Evolutionary conservation across 495 filamentous ascomycete species (phyloP).

Genomic region (Tuber calosporum): DNA sequence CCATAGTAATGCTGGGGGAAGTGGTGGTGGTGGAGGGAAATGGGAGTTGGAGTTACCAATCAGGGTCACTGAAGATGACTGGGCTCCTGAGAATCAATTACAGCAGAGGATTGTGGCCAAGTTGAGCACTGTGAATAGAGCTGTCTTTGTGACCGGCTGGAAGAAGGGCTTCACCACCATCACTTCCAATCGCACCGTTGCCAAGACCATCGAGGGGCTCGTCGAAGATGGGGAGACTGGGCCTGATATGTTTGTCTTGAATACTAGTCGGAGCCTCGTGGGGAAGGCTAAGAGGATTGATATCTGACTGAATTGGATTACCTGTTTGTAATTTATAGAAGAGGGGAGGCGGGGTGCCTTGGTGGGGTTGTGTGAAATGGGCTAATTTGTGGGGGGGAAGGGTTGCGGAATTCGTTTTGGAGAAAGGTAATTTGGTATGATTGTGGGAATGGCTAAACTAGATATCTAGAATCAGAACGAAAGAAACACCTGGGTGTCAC

Average conservation of each 20-base stretch:
- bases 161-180: conserved; percentile 54
- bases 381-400: background rate
- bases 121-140: conserved; percentile 57
- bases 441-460: background rate
- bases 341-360: background rate
- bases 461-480: background rate
- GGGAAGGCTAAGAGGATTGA: conserved; percentile 54
- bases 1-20: background rate
- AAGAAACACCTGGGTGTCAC: background rate
- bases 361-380: background rate
- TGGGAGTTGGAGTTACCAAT: conserved; percentile 14
- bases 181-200: conserved; percentile 59
- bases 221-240: conserved; percentile 49
- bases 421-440: background rate
- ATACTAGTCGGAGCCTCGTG: conserved; percentile 58
- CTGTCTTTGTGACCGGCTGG: conserved; percentile 67
- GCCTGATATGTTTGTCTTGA: conserved; percentile 56
- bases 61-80: conserved; percentile 2
- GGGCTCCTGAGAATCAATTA: background rate
- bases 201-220: conserved; percentile 55
- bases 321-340: background rate
- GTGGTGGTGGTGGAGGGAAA: background rate
- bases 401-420: background rate
- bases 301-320: background rate
- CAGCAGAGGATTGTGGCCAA: conserved; percentile 43